These are phyloP conservation scores for Pleurotus ostreatus DNA, from an alignment of 768 basidiomycete genomes.

Conservation along the genomic window DNA sequence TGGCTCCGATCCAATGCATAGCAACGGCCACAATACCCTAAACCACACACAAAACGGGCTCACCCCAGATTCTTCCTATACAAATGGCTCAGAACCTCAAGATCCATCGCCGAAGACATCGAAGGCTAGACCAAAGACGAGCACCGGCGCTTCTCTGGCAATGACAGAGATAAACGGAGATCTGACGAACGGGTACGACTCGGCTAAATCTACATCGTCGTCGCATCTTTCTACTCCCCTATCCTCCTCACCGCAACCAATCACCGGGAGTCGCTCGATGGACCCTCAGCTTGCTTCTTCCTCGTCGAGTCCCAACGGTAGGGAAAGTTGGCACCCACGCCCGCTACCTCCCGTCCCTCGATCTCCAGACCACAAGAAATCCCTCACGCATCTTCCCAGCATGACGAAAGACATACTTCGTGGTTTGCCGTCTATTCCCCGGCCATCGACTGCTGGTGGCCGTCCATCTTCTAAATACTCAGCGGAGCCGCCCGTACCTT, in stretches of 20 bases:
- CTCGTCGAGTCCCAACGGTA: slow-evolving; percentile 12
- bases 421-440: not conserved
- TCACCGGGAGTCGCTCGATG: slow-evolving; percentile 16
- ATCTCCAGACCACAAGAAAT: slow-evolving; percentile 15
- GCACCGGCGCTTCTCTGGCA: not conserved
- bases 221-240: slow-evolving; percentile 23
- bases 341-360: slow-evolving; percentile 12
- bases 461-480: not conserved
- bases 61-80: not conserved
- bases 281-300: not conserved
- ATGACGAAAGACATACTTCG: slow-evolving; percentile 5
- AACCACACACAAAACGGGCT: not conserved
- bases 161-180: slow-evolving; percentile 6
- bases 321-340: not conserved
- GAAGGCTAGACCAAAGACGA: not conserved
- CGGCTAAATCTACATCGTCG: slow-evolving; percentile 16
- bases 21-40: not conserved
- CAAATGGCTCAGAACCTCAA: not conserved
- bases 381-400: slow-evolving; percentile 10
- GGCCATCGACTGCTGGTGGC: not conserved
- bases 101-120: not conserved
- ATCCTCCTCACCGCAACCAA: slow-evolving; percentile 17
- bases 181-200: slow-evolving; percentile 3
- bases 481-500: not conserved
- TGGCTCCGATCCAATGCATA: not conserved